Evolutionary conservation across 805 yeast genomes (phyloP), one percentile per base, ranked within the genome.

Genomic region (Lipomyces yamadae): DNA sequence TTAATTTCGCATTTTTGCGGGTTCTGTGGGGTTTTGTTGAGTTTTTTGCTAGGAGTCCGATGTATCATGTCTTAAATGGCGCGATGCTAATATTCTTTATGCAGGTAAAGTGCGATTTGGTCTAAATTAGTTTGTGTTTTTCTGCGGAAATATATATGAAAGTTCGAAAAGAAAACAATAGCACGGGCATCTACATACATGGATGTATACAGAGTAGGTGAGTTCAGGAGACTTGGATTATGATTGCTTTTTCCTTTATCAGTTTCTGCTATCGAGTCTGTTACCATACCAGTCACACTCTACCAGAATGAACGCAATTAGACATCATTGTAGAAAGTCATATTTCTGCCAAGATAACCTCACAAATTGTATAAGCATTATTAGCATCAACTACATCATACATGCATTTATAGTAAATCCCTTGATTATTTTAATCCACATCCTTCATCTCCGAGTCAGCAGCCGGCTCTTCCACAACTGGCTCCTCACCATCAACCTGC

Each of bases 401-500:
- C 48, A 42, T 42, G 48, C 48, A 42, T 5, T 42, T 42, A 42
- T 15, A 15, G 4, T 15, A 42, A 42, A 42, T 15, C 4, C 24
- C 24, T 7, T 3, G 15, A 15, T 42, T 15, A 37, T 37, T 13
- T 53, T 62, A 67, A 30, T 64, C 70, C 24, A 66, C 70, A 39
- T 67, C 68, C 50, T 53, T 52, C 70, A 67, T 67, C 55, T 65
- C 68, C 42, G 58, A 57, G 52, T 63, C 69, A 15, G 4, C 68
- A 10, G 35, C 56, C 33, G 60, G 52, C 58, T 55, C 68, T n/a
- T 34, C 59, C 39, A n/a, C 56, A 11, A 52, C 30, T 8, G 63
- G 54, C 18, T 30, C 65, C 29, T 33, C 63, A 15, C 56, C 33
- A 45, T 53, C 60, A 33, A 42, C 58, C 29, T 63, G 48, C 61